Percentiles rank a stretch among this genome's conserved stretches.
Conservation (phyloP, 2,329 filamentous ascomycete species). For the Colletotrichum sp. region DNA sequence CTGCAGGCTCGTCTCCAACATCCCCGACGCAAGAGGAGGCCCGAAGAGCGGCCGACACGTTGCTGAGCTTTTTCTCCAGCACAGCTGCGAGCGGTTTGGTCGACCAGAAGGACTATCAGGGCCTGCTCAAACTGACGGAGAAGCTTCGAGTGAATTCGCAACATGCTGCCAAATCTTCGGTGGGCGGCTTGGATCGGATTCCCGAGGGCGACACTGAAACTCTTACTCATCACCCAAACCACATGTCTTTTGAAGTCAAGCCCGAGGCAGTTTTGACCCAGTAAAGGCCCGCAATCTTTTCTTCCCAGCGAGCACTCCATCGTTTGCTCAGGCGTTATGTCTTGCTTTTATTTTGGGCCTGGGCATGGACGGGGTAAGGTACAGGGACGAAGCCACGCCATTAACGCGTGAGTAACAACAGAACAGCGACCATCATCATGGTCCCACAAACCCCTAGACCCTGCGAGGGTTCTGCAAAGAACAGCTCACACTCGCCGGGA, state of each 20-base stretch:
- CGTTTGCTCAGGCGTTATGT: not conserved
- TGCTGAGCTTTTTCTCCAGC: constrained; percentile 81
- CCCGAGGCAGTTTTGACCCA: constrained; percentile 38
- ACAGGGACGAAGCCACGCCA: not conserved
- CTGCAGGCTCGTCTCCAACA: constrained; percentile 61
- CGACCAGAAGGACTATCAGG: constrained; percentile 78
- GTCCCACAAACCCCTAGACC: constrained; percentile 10
- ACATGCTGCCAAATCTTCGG: constrained; percentile 32
- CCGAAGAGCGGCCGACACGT: constrained; percentile 77
- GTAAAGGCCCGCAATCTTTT: constrained; percentile 21
- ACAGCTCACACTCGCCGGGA: not conserved
- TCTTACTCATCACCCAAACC: constrained; percentile 25
- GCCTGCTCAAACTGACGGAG: constrained; percentile 83
- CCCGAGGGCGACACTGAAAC: constrained; percentile 63
- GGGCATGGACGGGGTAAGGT: not conserved
- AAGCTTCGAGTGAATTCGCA: constrained; percentile 76
- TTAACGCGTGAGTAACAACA: not conserved
- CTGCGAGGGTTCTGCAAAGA: constrained; percentile 21
- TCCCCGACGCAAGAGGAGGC: constrained; percentile 88
- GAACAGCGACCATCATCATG: constrained; percentile 6
- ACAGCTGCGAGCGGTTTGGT: constrained; percentile 69
- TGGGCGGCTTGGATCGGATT: constrained; percentile 59
- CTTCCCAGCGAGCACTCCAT: not conserved
- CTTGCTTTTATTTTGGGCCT: not conserved
- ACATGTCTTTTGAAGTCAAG: constrained; percentile 29